Conservation (phyloP, 2,329 filamentous ascomycete genomes). For the Hymenoscyphus scutula region DNA sequence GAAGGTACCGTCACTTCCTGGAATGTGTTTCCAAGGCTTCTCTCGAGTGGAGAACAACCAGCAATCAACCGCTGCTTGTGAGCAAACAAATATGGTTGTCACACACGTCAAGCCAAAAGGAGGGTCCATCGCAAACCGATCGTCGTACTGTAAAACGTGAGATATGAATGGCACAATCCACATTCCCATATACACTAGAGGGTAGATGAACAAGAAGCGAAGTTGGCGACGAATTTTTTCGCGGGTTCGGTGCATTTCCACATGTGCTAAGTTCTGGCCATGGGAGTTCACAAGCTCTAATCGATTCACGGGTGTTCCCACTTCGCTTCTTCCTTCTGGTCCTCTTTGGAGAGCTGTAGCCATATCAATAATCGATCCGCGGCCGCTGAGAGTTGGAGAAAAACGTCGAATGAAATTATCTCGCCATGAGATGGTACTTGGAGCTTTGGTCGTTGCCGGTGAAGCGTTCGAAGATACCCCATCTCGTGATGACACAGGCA, state of each 20-base stretch:
- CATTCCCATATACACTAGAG: constrained; percentile 66
- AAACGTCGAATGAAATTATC: constrained; percentile 25
- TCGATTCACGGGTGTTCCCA: constrained; percentile 19
- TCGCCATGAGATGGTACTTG: constrained; percentile 24
- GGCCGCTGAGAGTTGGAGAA: constrained; percentile 19
- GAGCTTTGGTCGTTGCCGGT: constrained; percentile 14
- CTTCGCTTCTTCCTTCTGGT: constrained; percentile 15
- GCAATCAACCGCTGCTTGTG: constrained; percentile 67
- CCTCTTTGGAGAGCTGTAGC: constrained; percentile 24
- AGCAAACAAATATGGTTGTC: constrained; percentile 56
- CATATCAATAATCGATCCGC: constrained; percentile 26
- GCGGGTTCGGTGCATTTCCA: constrained; percentile 42
- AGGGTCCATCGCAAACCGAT: constrained; percentile 48
- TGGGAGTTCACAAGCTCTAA: constrained; percentile 31
- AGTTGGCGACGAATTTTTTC: constrained; percentile 65
- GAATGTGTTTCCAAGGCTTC: constrained; percentile 64
- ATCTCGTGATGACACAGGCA: constrained; percentile 4
- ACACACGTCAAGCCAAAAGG: constrained; percentile 56
- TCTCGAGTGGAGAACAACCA: constrained; percentile 67
- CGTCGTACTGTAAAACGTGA: constrained; percentile 59
- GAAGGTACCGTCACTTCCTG: constrained; percentile 40
- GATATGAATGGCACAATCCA: constrained; percentile 71
- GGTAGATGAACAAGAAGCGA: constrained; percentile 73
- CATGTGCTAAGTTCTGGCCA: constrained; percentile 34
- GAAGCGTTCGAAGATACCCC: not conserved